These are phyloP conservation scores for Boletus huronensis DNA, from an alignment of 768 basidiomycete species.

Conservation along the genomic window DNA sequence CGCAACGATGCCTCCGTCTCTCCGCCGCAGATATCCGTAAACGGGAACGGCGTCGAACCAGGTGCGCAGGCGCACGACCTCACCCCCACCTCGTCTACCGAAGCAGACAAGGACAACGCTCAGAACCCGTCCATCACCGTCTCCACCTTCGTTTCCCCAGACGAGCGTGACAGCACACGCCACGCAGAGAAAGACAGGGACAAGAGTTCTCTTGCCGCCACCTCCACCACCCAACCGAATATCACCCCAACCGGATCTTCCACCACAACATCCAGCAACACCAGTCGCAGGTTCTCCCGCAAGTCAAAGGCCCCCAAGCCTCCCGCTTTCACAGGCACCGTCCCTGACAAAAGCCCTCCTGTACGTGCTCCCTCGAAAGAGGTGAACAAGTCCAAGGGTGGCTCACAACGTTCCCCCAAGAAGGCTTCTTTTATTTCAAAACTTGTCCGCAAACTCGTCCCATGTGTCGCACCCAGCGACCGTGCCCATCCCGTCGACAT, in stretches of 20 bases:
- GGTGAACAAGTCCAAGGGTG: conserved; percentile 32
- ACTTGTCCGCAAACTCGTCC: conserved; percentile 59
- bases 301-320: conserved; percentile 22
- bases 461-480: conserved; percentile 56
- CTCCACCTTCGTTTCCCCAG: conserved; percentile 33
- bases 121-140: conserved; percentile 34
- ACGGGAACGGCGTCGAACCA: conserved; percentile 26
- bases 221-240: conserved; percentile 41
- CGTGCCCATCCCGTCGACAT: conserved; percentile 45
- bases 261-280: conserved; percentile 17
- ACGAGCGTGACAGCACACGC: conserved; percentile 32
- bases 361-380: conserved; percentile 34
- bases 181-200: conserved; percentile 41
- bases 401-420: conserved; percentile 34
- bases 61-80: conserved; percentile 30
- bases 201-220: conserved; percentile 44
- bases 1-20: conserved; percentile 16
- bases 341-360: conserved; percentile 29
- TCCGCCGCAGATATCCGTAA: conserved; percentile 20
- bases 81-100: conserved; percentile 30
- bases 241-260: conserved; percentile 26
- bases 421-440: conserved; percentile 58
- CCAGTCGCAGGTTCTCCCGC: conserved; percentile 31
- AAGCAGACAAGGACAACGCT: conserved; percentile 36
- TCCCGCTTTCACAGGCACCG: conserved; percentile 15